phyloP scores from a whole-genome alignment of 108 stramenopile genomes.

The Skeletonema tropicum region DNA sequence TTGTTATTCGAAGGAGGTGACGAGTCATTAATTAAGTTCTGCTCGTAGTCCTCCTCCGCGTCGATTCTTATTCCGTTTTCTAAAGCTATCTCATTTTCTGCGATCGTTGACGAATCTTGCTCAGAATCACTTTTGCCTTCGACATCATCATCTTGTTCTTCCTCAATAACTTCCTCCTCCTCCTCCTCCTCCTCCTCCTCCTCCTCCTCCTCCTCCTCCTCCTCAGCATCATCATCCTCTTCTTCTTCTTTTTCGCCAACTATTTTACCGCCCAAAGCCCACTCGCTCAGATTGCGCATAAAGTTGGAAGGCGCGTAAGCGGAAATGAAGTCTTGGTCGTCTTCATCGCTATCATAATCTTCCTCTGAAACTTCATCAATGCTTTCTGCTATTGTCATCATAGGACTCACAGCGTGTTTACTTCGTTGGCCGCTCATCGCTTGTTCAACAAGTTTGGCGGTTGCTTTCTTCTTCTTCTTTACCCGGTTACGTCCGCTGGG shows the following conservation, averaged over 20 bases:
- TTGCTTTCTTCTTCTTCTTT: constrained; percentile 32
- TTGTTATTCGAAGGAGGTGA: not conserved
- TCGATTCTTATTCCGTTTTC: not conserved
- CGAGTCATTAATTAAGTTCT: not conserved
- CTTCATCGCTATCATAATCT: constrained; percentile 18
- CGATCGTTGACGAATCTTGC: not conserved
- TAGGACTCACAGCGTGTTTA: constrained; percentile 27
- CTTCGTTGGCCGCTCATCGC: constrained; percentile 35
- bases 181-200: not conserved
- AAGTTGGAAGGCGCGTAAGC: constrained; percentile 29
- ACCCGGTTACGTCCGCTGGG: constrained; percentile 16
- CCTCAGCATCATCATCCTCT: not conserved
- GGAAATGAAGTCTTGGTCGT: not conserved
- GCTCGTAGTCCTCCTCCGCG: not conserved
- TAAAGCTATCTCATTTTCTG: not conserved
- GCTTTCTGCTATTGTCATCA: constrained; percentile 35
- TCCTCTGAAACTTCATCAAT: constrained; percentile 18
- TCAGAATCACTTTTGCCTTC: too few species aligned
- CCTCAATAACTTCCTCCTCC: not conserved
- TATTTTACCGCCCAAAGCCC: not conserved
- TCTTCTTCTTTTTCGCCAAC: not conserved
- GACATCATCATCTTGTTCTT: too few species aligned
- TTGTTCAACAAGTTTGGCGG: constrained; percentile 15
- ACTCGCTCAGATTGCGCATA: constrained; percentile 15
- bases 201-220: not conserved